A percentile compares a stretch with the other conserved stretches of the same genome.
These are phyloP conservation scores for Coemansia sp. DNA, from an alignment of 192 early-diverging fungal genomes.

Conservation along the genomic window DNA sequence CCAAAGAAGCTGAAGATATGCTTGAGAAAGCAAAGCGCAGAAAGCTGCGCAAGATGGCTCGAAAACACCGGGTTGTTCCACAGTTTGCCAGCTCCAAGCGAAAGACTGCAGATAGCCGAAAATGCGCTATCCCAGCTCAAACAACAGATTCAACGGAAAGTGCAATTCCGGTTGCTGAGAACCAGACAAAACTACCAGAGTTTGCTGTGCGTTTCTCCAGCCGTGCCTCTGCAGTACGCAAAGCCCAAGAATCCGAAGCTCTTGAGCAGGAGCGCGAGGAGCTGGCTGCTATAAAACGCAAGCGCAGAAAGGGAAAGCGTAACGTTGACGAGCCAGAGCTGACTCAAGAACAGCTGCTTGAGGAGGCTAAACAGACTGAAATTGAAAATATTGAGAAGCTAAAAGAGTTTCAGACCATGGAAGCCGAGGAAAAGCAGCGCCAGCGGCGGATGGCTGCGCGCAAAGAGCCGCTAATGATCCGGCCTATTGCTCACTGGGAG, in stretches of 20 bases:
- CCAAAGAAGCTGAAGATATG: conserved; percentile 26
- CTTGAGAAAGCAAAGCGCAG: conserved; percentile 27
- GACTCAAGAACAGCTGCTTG: conserved; percentile 49
- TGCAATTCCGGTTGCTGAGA: background rate
- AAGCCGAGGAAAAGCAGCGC: conserved; percentile 42
- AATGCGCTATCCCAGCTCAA: background rate
- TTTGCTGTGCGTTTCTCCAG: conserved; percentile 39
- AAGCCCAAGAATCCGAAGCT: conserved; percentile 39
- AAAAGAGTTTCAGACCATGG: conserved; percentile 33
- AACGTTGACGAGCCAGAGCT: conserved; percentile 9
- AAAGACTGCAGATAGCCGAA: background rate
- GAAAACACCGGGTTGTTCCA: conserved; percentile 39
- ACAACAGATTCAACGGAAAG: background rate
- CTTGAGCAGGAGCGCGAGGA: conserved; percentile 33
- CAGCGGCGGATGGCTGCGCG: conserved; percentile 23
- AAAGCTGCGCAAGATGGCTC: conserved; percentile 33
- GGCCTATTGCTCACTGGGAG: conserved; percentile 38
- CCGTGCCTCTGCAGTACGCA: conserved; percentile 41
- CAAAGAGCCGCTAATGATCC: conserved; percentile 41
- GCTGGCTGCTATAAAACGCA: conserved; percentile 24
- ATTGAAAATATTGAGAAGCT: conserved; percentile 36
- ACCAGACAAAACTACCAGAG: conserved; percentile 9
- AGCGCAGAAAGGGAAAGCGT: conserved; percentile 9
- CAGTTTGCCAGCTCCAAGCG: conserved; percentile 30
- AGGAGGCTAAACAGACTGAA: conserved; percentile 49